Base-by-base conservation (phyloP, 1,284 basidiomycete genomes). In the Moniliella sp. region DNA sequence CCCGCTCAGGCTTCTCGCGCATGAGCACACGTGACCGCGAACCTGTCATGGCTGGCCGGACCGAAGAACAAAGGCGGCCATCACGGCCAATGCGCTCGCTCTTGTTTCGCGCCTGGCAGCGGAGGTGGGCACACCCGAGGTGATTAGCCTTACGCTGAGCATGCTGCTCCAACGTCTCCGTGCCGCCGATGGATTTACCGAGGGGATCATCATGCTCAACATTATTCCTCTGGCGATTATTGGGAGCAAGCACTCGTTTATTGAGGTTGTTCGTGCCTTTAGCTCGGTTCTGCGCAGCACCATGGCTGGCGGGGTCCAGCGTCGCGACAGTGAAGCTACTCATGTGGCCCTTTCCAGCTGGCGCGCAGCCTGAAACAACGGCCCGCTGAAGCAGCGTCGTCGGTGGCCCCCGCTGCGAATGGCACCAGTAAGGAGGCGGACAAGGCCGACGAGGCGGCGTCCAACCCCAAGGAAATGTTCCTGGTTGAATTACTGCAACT, bases 111-210 rank as follows among this genome's bases (percentile, higher is more conserved):
- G 43, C 19, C 48, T 59, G 13, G 54, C 56, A 2, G 40, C 48
- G 19, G 48, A 56, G 26, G 40, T 56, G 2, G 41, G 36, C 26
- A 40, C 43, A 31, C 42, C 43, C 11, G 47, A 50, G 30, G 43
- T 54, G 3, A 56, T 51, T 1, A 43, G 45, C 18, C 45, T 59
- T 15, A 45, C 51, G 32, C 73, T 82, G 7, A 86, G 84, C 2
- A 86, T 94, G 78, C 66, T 94, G 4, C 64, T 93, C 15, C 88
- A 93, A 64, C 71, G 83, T 15, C 66, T 91, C 15, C 73, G 77
- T 15, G 74, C 74, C 8, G 77, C 79, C 4, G 80, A 88, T 48
- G 73, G 78, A 0, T 72, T 73, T 1, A 76, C 82, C 3, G 83
- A 91, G 61, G 78, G 81, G 16, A 77, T 81, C 1, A 86, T 93